Evolutionary conservation across 768 basidiomycete genomes (phyloP).

Genomic region (Aureoboletus auriporus): DNA sequence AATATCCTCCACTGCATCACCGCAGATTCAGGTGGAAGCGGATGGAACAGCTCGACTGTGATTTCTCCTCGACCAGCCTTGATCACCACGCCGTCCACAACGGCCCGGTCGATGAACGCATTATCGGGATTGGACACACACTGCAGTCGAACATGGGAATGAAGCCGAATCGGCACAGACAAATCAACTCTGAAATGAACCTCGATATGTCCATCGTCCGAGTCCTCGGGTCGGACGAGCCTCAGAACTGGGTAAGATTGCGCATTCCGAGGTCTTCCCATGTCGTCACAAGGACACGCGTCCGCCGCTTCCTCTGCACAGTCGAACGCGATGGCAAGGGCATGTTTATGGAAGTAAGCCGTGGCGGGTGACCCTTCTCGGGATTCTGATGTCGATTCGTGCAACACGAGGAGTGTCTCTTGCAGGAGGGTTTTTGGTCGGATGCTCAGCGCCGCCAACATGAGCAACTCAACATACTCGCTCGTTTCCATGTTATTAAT

Average conservation of each 20-base stretch:
- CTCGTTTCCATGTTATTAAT: constrained; percentile 38
- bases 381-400: constrained; percentile 39
- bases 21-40: constrained; percentile 57
- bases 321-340: constrained; percentile 56
- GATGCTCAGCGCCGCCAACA: constrained; percentile 47
- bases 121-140: constrained; percentile 55
- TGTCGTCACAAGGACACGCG: constrained; percentile 63
- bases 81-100: constrained; percentile 60
- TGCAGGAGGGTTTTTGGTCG: constrained; percentile 50
- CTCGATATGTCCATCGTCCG: constrained; percentile 35
- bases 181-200: constrained; percentile 57
- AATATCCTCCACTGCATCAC: constrained; percentile 64
- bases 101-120: constrained; percentile 39
- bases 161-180: constrained; percentile 46
- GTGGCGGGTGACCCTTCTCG: constrained; percentile 21
- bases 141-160: constrained; percentile 62
- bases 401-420: constrained; percentile 57
- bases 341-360: constrained; percentile 52
- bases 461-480: constrained; percentile 51
- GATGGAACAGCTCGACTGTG: constrained; percentile 49
- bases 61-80: constrained; percentile 51
- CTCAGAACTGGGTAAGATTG: constrained; percentile 33
- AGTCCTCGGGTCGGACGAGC: constrained; percentile 19
- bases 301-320: constrained; percentile 65
- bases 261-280: constrained; percentile 44